Percentiles rank a stretch among this genome's conserved stretches.
Conservation (phyloP, 78 protist genomes). For the Paratrimastix pyriformis region DNA sequence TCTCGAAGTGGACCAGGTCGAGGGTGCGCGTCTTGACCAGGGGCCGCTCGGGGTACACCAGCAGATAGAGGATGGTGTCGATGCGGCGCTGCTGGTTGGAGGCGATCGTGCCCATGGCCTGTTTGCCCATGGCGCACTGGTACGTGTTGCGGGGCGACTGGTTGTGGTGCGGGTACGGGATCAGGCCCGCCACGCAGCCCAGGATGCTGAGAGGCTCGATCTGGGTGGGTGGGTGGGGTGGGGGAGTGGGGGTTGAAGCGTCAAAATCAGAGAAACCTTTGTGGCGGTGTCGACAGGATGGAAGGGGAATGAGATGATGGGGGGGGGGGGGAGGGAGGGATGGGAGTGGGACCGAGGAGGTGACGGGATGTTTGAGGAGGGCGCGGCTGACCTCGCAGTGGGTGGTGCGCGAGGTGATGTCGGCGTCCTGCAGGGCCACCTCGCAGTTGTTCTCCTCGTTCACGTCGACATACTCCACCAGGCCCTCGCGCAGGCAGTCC, state of each 20-base stretch:
- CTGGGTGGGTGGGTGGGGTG: no score
- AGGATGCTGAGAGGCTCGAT: constrained; percentile 95
- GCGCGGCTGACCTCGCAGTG: no score
- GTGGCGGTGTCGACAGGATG: no score
- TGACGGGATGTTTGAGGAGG: no score
- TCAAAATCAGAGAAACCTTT: no score
- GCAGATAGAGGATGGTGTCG: constrained; percentile 78
- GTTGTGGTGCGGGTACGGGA: constrained; percentile 98
- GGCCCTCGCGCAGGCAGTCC: constrained; percentile 31
- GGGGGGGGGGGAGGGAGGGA: no score
- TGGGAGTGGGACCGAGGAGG: no score
- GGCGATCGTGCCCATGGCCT: constrained; percentile 97
- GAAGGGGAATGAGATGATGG: no score
- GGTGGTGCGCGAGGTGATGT: constrained; percentile 56
- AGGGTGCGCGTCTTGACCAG: constrained; percentile 77
- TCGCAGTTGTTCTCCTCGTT: constrained; percentile 82
- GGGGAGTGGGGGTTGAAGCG: no score
- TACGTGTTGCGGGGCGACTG: constrained; percentile 99
- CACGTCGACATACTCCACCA: constrained; percentile 41
- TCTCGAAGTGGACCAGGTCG: constrained; percentile 53
- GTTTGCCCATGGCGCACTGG: constrained; percentile 99
- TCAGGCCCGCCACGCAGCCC: constrained; percentile 85
- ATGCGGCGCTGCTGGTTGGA: constrained; percentile 86
- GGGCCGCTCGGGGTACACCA: constrained; percentile 75
- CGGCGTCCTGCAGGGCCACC: constrained; percentile 60